Conservation (phyloP, 148 eudicot species). For the Polygonum maritimum region DNA sequence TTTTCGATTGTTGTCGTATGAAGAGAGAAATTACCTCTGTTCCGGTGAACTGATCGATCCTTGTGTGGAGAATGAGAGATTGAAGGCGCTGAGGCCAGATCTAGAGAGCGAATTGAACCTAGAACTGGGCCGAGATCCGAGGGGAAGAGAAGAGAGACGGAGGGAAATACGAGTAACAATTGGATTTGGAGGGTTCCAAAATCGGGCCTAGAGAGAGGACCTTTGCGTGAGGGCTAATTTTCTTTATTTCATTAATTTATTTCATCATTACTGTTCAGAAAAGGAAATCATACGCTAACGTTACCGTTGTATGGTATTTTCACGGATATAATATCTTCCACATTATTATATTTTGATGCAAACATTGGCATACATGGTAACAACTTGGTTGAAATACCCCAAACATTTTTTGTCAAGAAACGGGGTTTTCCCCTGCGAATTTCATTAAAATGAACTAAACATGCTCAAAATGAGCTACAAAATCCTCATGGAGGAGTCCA, state of each 20-base stretch:
- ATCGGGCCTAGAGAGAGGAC: neutral
- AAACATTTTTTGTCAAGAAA: too few species aligned
- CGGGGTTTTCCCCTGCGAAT: too few species aligned
- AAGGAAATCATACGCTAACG: neutral
- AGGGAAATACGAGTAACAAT: neutral
- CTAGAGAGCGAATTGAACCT: neutral
- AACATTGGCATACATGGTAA: neutral
- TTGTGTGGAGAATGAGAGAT: neutral
- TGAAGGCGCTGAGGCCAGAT: neutral
- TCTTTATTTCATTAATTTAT: neutral
- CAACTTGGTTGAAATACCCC: too few species aligned
- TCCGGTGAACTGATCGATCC: neutral
- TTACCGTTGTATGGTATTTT: neutral
- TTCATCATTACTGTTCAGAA: neutral
- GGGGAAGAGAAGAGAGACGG: neutral
- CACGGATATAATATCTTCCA: neutral
- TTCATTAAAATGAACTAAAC: too few species aligned
- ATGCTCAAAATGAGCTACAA: too few species aligned
- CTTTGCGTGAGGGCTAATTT: slow-evolving; percentile 12
- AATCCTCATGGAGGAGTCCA: too few species aligned
- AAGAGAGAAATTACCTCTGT: slow-evolving; percentile 1
- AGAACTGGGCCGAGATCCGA: slow-evolving; percentile 1
- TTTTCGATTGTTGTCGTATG: neutral
- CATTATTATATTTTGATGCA: neutral
- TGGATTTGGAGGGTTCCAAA: neutral